Conservation (phyloP, 768 basidiomycete species). For the Fibroporia radiculosa region DNA sequence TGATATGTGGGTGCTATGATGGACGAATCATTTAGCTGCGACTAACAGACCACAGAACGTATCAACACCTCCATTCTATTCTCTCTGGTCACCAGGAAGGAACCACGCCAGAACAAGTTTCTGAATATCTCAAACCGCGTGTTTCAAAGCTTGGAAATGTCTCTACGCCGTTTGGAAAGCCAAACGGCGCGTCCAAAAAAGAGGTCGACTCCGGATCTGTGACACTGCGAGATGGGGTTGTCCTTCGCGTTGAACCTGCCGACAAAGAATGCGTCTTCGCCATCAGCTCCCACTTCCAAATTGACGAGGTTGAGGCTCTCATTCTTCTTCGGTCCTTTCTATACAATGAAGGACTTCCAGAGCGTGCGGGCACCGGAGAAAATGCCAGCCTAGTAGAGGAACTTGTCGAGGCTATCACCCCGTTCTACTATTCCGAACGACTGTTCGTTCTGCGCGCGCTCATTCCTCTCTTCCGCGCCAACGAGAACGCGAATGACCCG, state of each 20-base stretch:
- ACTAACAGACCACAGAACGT: slow-evolving; percentile 38
- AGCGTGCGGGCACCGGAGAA: slow-evolving; percentile 37
- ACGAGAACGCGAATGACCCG: slow-evolving; percentile 47
- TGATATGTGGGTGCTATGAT: slow-evolving; percentile 47
- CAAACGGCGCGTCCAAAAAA: slow-evolving; percentile 58
- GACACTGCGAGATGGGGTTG: slow-evolving; percentile 58
- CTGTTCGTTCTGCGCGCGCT: slow-evolving; percentile 62
- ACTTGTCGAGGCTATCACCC: slow-evolving; percentile 62
- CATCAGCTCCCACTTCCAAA: slow-evolving; percentile 63
- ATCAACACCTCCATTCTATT: slow-evolving; percentile 52
- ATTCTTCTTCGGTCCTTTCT: slow-evolving; percentile 70
- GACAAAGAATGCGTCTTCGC: slow-evolving; percentile 66
- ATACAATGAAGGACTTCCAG: slow-evolving; percentile 66
- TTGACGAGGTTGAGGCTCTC: slow-evolving; percentile 78
- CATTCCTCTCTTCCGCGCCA: slow-evolving; percentile 68
- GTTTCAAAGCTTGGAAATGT: slow-evolving; percentile 48
- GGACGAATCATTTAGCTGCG: background rate
- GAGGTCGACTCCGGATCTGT: slow-evolving; percentile 62
- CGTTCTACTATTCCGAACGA: slow-evolving; percentile 78
- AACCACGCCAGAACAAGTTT: slow-evolving; percentile 48
- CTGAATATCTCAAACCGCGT: slow-evolving; percentile 51
- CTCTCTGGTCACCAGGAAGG: slow-evolving; percentile 56
- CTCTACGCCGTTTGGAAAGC: slow-evolving; percentile 59
- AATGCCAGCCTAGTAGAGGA: slow-evolving; percentile 42
- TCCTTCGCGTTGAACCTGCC: slow-evolving; percentile 53